These are phyloP conservation scores for Cyclotella baltica DNA, from an alignment of 108 stramenopile species.

Conservation along the genomic window DNA sequence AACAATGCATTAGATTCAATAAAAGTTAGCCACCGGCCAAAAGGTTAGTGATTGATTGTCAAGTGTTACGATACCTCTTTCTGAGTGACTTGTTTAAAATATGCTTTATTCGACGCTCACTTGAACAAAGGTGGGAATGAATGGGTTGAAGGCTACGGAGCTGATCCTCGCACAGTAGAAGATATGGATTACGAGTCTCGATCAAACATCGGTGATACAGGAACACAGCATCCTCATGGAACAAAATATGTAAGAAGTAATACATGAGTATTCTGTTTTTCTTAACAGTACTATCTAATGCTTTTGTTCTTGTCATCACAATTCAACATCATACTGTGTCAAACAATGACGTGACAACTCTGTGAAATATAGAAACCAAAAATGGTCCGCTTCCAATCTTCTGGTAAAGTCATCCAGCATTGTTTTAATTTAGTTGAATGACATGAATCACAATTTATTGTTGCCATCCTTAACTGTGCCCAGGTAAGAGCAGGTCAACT, in stretches of 20 bases:
- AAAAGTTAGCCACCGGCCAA: constrained; percentile 74
- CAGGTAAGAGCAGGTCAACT: constrained; percentile 61
- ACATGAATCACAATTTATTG: background rate
- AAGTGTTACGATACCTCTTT: too few relatives aligned
- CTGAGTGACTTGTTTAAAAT: too few relatives aligned
- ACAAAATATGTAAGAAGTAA: too few relatives aligned
- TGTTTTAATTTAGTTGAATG: background rate
- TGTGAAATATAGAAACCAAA: too few relatives aligned
- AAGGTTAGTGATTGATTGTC: too few relatives aligned
- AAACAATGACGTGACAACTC: too few relatives aligned
- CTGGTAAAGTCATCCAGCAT: constrained; percentile 25
- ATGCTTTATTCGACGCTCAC: too few relatives aligned
- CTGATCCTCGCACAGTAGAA: constrained; percentile 46
- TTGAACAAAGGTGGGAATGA: constrained; percentile 81
- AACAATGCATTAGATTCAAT: constrained; percentile 78
- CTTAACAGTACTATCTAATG: too few relatives aligned
- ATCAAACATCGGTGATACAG: constrained; percentile 64
- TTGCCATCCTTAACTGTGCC: background rate
- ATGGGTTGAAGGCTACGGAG: constrained; percentile 78
- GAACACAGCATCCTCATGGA: constrained; percentile 80
- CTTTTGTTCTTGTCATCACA: too few relatives aligned
- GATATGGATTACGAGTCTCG: constrained; percentile 31
- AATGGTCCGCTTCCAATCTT: constrained; percentile 80
- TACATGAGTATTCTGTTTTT: too few relatives aligned
- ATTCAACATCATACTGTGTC: too few relatives aligned